Base-by-base conservation (phyloP, 2,329 filamentous ascomycete species). In the Orbilia brochopaga region DNA sequence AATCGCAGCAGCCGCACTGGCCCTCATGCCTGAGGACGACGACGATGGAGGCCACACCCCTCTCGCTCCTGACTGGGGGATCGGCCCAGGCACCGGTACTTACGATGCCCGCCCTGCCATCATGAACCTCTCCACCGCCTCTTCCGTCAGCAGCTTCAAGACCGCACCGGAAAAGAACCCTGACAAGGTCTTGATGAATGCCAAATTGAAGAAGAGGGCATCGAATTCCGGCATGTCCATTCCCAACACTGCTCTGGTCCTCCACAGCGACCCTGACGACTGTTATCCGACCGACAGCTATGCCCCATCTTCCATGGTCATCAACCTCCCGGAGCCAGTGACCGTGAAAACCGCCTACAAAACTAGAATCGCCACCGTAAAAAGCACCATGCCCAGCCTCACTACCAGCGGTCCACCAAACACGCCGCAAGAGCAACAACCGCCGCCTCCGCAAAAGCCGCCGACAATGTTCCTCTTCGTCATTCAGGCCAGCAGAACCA, bases 391-490 rank as follows among this genome's bases (percentile, higher is more conserved):
- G 4, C 3, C 27, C 27, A 8, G 8, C 27, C 4, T 32, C 8
- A 4, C 27, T n/a, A 15, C 24, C 15, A 35, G 21, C 24, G 21
- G 13, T 56, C 32, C 1, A 53, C 53, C 17, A 24, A 48, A 23
- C 40, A 55, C 30, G 23, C 24, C 21, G 46, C 15, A 53, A 6
- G 27, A 53, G 32, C 27, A n/a, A 21, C 35, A 57, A 2, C 15
- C n/a, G 48, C 21, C 19, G 5, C 27, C 37, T 4, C 60, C 66
- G 24, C 48, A 54, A 32, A 6, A 30, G 52, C 66, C 35, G 1
- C 48, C 50, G 10, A 58, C 24, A 2, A 58, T 63, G 65, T 44
- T 69, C 15, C 50, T 69, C 42, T 69, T 63, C 17, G 17, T 63
- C 15, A 61, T 69, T 10, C 19, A 62, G 3, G 23, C 19, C 2